These are phyloP conservation scores for Annulohypoxylon truncatum DNA, from an alignment of 2,329 filamentous ascomycete genomes.

Conservation along the genomic window DNA sequence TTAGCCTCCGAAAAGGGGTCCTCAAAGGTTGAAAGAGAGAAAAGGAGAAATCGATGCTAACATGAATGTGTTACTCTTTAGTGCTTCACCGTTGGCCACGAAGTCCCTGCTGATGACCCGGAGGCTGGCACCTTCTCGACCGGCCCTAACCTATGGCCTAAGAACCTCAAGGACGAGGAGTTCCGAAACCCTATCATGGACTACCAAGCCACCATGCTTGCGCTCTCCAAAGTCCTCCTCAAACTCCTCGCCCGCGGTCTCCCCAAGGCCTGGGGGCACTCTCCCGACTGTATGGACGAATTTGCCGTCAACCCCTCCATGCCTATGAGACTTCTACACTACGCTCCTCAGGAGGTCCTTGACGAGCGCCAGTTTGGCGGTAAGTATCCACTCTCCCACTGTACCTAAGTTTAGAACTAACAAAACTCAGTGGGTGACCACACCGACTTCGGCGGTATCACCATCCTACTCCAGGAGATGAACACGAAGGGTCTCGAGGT, in stretches of 20 bases:
- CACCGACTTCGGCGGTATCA: conserved; percentile 49
- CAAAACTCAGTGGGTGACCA: conserved; percentile 44
- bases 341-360: conserved; percentile 40
- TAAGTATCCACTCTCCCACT: conserved; percentile 9
- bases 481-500: conserved; percentile 48
- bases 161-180: conserved; percentile 40
- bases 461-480: conserved; percentile 49
- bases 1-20: neutral
- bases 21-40: too few relatives aligned
- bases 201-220: conserved; percentile 48
- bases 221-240: conserved; percentile 43
- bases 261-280: conserved; percentile 41
- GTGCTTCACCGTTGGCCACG: conserved; percentile 43
- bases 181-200: conserved; percentile 44
- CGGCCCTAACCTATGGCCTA: conserved; percentile 49
- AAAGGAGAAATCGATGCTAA: conserved; percentile 1
- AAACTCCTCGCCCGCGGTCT: conserved; percentile 43
- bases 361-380: conserved; percentile 46
- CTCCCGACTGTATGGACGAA: conserved; percentile 39
- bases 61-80: conserved; percentile 1
- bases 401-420: conserved; percentile 3
- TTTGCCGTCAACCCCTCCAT: conserved; percentile 42
- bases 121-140: conserved; percentile 47
- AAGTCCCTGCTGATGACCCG: conserved; percentile 43
- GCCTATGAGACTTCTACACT: conserved; percentile 47